Percentiles rank a stretch among this genome's conserved stretches.
Evolutionary conservation across 1,284 basidiomycete species (phyloP).

Genomic region (Trametes polyzona): DNA sequence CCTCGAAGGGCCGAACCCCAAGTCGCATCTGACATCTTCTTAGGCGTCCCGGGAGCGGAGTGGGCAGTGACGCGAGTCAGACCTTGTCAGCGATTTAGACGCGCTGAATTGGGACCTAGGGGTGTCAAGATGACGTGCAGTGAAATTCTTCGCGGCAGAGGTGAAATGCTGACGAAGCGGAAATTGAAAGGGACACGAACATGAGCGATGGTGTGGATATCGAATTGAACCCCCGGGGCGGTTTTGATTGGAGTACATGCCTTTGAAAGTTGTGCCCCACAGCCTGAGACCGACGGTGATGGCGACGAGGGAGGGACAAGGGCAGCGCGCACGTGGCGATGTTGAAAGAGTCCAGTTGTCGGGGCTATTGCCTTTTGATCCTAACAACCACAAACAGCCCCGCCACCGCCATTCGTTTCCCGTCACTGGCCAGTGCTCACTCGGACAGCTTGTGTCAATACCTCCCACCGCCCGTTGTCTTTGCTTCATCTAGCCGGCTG

Average conservation of each 20-base stretch:
- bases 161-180: background rate
- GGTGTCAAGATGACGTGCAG: background rate
- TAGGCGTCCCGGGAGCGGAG: too few species aligned
- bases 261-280: background rate
- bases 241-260: too few species aligned
- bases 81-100: too few species aligned
- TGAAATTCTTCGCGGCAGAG: background rate
- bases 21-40: background rate
- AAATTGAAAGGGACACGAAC: background rate
- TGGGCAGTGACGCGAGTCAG: background rate
- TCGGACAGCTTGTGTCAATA: background rate
- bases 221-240: background rate
- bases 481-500: background rate
- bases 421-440: background rate
- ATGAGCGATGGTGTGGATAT: background rate
- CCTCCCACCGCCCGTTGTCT: background rate
- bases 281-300: background rate
- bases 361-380: conserved; percentile 16
- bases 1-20: background rate
- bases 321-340: conserved; percentile 9
- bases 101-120: too few species aligned
- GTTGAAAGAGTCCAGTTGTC: conserved; percentile 6
- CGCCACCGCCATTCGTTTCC: conserved; percentile 4
- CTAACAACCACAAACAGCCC: conserved; percentile 21
- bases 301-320: background rate